A percentile compares a stretch with the other conserved stretches of the same genome.
Conservation (phyloP, 164 flowering plant genomes). For the Saururus chinensis region DNA sequence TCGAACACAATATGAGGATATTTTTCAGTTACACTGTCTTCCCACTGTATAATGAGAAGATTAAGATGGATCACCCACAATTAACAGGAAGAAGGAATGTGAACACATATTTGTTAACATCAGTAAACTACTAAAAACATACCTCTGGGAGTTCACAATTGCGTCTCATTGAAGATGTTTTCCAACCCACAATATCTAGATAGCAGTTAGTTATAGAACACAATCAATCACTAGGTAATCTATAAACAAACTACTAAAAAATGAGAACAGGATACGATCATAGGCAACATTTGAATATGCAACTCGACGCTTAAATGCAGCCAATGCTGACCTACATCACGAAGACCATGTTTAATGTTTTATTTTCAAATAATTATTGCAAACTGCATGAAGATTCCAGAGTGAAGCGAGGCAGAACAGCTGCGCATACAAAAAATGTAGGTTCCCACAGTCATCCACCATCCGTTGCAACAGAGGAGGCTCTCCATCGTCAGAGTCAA, state of each 20-base stretch:
- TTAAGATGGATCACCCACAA: background rate
- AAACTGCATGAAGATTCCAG: background rate
- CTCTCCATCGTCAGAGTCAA: slow-evolving; percentile 63
- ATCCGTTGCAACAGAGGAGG: slow-evolving; percentile 77
- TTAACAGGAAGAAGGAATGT: background rate
- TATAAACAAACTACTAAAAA: background rate
- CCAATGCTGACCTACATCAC: slow-evolving; percentile 70
- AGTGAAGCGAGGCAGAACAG: background rate
- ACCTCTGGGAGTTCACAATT: slow-evolving; percentile 84
- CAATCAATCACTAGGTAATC: slow-evolving; percentile 20
- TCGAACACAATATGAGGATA: slow-evolving; percentile 89
- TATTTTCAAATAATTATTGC: background rate
- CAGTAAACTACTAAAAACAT: slow-evolving; percentile 1
- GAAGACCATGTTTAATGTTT: background rate
- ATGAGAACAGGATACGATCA: slow-evolving; percentile 73
- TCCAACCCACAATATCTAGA: slow-evolving; percentile 96
- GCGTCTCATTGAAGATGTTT: slow-evolving; percentile 89
- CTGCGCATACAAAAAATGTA: slow-evolving; percentile 52
- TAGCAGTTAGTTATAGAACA: slow-evolving; percentile 21
- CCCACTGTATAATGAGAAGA: slow-evolving; percentile 52
- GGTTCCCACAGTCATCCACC: slow-evolving; percentile 61
- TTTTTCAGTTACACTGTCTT: slow-evolving; percentile 55
- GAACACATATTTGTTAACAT: background rate
- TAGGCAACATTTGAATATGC: slow-evolving; percentile 76
- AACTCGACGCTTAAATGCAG: slow-evolving; percentile 72